A percentile compares a stretch with the other conserved stretches of the same genome.
phyloP scores from a whole-genome alignment of 495 filamentous ascomycete species.

The Evernia prunastri region DNA sequence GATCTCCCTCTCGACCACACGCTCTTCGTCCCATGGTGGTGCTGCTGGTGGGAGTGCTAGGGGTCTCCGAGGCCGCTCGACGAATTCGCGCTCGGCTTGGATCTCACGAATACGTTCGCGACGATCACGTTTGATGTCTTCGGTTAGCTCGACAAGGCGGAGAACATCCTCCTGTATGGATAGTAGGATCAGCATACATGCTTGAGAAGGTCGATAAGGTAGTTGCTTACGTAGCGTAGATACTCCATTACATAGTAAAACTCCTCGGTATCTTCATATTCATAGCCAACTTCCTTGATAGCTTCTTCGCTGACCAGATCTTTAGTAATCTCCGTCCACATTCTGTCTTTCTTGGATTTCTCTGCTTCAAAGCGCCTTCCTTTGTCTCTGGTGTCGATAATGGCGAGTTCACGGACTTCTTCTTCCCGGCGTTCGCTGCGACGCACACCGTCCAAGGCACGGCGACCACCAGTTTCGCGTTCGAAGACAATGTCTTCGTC shows the following conservation, averaged over 20 bases:
- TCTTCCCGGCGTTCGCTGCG: slow-evolving; percentile 50
- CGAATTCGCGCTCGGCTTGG: slow-evolving; percentile 62
- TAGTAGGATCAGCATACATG: background rate
- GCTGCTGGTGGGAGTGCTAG: slow-evolving; percentile 26
- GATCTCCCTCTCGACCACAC: slow-evolving; percentile 53
- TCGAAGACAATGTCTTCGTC: slow-evolving; percentile 59
- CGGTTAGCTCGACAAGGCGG: slow-evolving; percentile 71
- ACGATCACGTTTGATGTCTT: slow-evolving; percentile 71
- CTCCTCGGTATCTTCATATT: slow-evolving; percentile 82
- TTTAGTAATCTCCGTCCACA: slow-evolving; percentile 98
- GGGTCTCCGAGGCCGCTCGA: slow-evolving; percentile 31
- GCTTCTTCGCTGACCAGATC: slow-evolving; percentile 84
- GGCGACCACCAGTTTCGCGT: slow-evolving; percentile 34
- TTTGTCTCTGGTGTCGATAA: slow-evolving; percentile 35
- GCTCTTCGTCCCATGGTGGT: slow-evolving; percentile 44
- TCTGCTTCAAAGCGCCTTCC: slow-evolving; percentile 38
- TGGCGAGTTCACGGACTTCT: slow-evolving; percentile 30
- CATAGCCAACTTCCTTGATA: slow-evolving; percentile 76
- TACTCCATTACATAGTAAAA: slow-evolving; percentile 94
- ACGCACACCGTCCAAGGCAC: slow-evolving; percentile 29
- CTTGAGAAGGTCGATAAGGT: background rate
- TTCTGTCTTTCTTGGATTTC: slow-evolving; percentile 49
- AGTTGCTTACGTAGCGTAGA: slow-evolving; percentile 67
- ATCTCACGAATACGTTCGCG: slow-evolving; percentile 73
- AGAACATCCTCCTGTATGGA: slow-evolving; percentile 71